phyloP scores from a whole-genome alignment of 2,329 filamentous ascomycete species.

The Botrytis deweyae region DNA sequence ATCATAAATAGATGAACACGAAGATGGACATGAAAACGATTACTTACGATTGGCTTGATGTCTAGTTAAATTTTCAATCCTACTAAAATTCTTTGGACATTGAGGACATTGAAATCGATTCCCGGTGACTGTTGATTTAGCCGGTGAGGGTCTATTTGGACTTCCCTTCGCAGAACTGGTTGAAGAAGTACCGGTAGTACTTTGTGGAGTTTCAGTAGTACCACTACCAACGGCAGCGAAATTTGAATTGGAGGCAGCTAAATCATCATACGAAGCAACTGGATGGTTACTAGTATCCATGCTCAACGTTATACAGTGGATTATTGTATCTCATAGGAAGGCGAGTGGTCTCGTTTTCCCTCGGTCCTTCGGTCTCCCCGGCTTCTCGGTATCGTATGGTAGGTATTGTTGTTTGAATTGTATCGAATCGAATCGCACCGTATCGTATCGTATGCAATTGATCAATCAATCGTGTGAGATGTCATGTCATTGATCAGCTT shows the following conservation, averaged over 20 bases:
- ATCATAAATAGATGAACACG: neutral
- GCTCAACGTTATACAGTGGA: neutral
- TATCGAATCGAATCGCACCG: neutral
- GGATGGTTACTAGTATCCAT: neutral
- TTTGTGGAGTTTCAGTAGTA: neutral
- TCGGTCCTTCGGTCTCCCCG: neutral
- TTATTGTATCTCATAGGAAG: neutral
- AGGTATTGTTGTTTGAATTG: too few species aligned
- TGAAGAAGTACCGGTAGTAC: neutral
- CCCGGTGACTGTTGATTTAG: slow-evolving; percentile 19
- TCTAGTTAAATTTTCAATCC: slow-evolving; percentile 37
- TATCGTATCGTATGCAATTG: neutral
- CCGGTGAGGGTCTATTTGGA: neutral
- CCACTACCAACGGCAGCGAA: neutral
- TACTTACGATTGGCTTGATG: slow-evolving; percentile 38
- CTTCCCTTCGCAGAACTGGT: neutral
- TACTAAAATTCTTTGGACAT: slow-evolving; percentile 38
- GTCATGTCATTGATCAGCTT: neutral
- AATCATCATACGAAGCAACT: slow-evolving; percentile 1
- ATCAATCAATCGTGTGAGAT: neutral
- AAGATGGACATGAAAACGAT: neutral
- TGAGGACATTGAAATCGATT: slow-evolving; percentile 34
- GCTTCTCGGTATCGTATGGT: neutral
- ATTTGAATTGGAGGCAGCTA: neutral
- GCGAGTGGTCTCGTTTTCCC: neutral